These are phyloP conservation scores for Solanum commersonii DNA, from an alignment of 257 asterid genomes.

Conservation along the genomic window DNA sequence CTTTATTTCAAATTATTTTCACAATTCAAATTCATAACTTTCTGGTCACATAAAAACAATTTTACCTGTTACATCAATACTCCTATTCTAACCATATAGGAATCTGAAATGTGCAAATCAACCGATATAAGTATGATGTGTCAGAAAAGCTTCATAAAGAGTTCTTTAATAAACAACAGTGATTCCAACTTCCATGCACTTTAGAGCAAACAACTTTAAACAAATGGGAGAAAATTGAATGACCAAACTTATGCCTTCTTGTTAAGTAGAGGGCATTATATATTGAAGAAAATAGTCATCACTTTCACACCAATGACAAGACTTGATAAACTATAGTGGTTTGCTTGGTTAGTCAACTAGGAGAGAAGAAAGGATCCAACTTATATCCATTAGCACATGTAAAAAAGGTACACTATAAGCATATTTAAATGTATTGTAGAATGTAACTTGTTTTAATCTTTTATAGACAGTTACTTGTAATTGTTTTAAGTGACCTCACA, in stretches of 20 bases:
- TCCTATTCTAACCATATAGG: not conserved
- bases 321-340: not conserved
- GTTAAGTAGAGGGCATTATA: not conserved
- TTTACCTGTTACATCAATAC: rapidly evolving
- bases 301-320: not conserved
- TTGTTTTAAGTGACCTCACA: not conserved
- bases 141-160: not conserved
- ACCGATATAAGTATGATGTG: not conserved
- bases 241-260: not conserved
- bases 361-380: not conserved
- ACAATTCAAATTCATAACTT: rapidly evolving
- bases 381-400: not conserved
- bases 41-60: rapidly evolving
- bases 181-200: not conserved
- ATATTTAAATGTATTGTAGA: not conserved
- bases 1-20: not conserved
- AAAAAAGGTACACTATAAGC: not conserved
- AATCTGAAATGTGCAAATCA: not conserved
- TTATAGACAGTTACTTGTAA: not conserved
- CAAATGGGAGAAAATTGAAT: not conserved
- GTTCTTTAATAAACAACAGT: not conserved
- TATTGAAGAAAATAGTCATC: not conserved
- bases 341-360: not conserved
- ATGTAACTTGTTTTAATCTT: not conserved
- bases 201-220: not conserved